Evolutionary conservation across 371 early-diverging fungal genomes (phyloP), one percentile per base, ranked within the genome.

Genomic region (Mucor indicus): DNA sequence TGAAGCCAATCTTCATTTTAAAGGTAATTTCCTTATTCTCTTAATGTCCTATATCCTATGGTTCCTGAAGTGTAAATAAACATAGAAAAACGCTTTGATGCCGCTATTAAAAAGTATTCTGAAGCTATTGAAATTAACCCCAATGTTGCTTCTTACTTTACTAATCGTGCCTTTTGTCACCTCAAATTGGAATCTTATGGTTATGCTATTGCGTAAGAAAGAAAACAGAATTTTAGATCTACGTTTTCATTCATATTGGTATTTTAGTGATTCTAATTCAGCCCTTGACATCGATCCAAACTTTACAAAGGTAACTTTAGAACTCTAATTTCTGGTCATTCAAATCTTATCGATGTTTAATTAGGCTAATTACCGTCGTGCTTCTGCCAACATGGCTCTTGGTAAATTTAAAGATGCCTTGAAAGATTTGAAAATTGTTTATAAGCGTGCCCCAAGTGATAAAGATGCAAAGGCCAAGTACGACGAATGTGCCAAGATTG

Each of bases 121-220:
- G 79, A 82, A 51, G 93, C 93, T 9, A 92, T 95, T 42, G 75
- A 85, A 32, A 57, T 84, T 19, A 86, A 96, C 62, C 89, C 93
- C 13, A 77, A 78, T 15, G 88, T 89, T 0, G 84, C 94, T 5
- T 86, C 88, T 16, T 94, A 87, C 67, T 96, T 90, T 55, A 80
- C 93, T 23, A 98, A 98, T 66, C 82, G 98, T 22, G 92, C 96
- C 3, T 87, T 95, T 53, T 92, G 93, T 33, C 85, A 95, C 67
- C 79, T 93, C 16, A 82, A 86, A 42, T 65, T 86, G 12, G 98
- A 98, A 68, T 83, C 86, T 40, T 96, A 92, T 68, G 96, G 93
- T 6, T 87, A 87, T 44, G 95, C 95, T 32, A 87, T 92, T 56
- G 60, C 76, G 84, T 84, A 79, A 43, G 77, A 31, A 32, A 0